Evolutionary conservation across 176 grass and related monocot species (phyloP).

Genomic region (Guadua angustifolia): DNA sequence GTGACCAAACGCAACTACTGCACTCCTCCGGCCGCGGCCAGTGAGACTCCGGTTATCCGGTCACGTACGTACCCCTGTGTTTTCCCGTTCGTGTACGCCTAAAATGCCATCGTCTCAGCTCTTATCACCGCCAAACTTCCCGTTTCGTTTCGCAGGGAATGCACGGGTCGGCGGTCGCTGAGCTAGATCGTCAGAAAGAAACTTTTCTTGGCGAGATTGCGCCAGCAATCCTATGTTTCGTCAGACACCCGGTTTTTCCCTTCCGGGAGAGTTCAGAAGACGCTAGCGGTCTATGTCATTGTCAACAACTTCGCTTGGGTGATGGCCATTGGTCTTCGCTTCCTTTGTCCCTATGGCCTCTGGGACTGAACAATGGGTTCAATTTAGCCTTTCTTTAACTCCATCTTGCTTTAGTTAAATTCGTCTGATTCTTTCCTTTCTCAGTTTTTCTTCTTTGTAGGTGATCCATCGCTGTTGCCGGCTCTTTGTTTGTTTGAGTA

Average conservation of each 20-base stretch:
- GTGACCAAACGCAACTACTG: slow-evolving; percentile 58
- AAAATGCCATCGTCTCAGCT: neutral
- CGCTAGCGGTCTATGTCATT: neutral
- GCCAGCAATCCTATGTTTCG: neutral
- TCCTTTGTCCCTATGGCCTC: neutral
- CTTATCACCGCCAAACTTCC: neutral
- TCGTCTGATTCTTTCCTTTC: neutral
- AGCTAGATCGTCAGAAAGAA: neutral
- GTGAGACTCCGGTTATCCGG: neutral
- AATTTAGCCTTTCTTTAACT: neutral
- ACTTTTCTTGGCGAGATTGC: too few species aligned
- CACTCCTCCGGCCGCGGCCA: neutral
- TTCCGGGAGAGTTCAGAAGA: neutral
- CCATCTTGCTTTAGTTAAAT: neutral
- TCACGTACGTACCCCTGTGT: neutral
- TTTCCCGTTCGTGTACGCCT: neutral
- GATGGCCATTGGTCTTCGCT: neutral
- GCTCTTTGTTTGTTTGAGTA: slow-evolving; percentile 33
- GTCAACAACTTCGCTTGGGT: neutral
- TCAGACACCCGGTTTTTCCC: neutral
- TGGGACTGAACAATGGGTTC: neutral
- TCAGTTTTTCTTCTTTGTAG: neutral
- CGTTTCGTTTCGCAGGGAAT: neutral
- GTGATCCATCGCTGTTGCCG: slow-evolving; percentile 17
- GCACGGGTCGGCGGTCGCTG: neutral